A percentile compares a stretch with the other conserved stretches of the same genome.
Evolutionary conservation across 2,329 filamentous ascomycete genomes (phyloP).

Genomic region (Didymellaceae sp.): DNA sequence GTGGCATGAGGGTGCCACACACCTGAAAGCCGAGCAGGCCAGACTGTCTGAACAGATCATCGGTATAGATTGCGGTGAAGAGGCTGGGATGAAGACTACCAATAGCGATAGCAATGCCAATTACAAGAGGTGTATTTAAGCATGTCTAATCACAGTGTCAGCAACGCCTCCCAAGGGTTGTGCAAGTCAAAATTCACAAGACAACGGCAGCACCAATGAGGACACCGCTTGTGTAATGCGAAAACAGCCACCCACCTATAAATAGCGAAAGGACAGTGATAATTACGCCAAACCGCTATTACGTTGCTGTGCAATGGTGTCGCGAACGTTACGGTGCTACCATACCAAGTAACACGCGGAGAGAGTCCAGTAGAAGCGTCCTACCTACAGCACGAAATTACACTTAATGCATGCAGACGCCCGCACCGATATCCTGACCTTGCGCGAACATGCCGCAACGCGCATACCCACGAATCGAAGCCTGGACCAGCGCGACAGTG

Average conservation of each 20-base stretch:
- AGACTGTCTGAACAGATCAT: not conserved
- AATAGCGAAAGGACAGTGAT: not conserved
- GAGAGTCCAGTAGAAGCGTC: not conserved
- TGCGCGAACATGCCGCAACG: too few relatives aligned
- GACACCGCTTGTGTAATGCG: conserved; percentile 6
- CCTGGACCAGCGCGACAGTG: not conserved
- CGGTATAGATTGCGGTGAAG: not conserved
- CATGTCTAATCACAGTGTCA: conserved; percentile 9
- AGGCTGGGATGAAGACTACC: too few relatives aligned
- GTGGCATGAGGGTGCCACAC: too few relatives aligned
- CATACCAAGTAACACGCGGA: not conserved
- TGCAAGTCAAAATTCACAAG: not conserved
- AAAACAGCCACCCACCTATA: conserved; percentile 6
- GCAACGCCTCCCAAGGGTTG: not conserved
- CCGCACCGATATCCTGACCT: too few relatives aligned
- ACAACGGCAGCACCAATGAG: conserved; percentile 9
- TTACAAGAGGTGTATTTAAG: not conserved
- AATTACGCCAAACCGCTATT: not conserved
- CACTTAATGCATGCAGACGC: too few relatives aligned
- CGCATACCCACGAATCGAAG: too few relatives aligned
- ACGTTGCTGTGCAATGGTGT: not conserved
- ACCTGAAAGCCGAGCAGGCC: too few relatives aligned
- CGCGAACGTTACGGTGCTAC: conserved; percentile 10
- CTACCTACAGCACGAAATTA: too few relatives aligned
- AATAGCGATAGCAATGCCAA: not conserved